phyloP scores from a whole-genome alignment of 2,329 filamentous ascomycete species.

The Knoxdaviesia capensis region DNA sequence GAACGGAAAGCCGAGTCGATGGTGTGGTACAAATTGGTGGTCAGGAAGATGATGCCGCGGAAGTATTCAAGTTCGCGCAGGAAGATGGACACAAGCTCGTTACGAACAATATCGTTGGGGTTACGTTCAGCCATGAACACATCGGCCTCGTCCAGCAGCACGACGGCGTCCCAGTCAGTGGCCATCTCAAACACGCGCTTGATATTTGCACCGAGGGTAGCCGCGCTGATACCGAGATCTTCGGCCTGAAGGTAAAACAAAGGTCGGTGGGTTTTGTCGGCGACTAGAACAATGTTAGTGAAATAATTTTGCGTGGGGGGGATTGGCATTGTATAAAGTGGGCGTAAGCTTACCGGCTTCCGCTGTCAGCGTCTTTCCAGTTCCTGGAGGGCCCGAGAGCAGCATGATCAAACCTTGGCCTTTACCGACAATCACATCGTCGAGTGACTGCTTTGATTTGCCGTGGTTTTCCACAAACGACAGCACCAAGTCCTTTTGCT shows the following conservation, averaged over 20 bases:
- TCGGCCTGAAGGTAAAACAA: slow-evolving; percentile 24
- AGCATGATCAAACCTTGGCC: slow-evolving; percentile 23
- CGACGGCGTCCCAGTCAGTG: slow-evolving; percentile 26
- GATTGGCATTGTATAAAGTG: background rate
- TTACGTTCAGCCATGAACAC: slow-evolving; percentile 28
- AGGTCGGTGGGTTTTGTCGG: slow-evolving; percentile 20
- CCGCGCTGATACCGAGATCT: slow-evolving; percentile 24
- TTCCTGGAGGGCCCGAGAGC: slow-evolving; percentile 52
- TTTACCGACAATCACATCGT: slow-evolving; percentile 22
- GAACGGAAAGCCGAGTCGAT: slow-evolving; percentile 24
- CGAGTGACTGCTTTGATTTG: slow-evolving; percentile 6
- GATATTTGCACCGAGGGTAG: slow-evolving; percentile 23
- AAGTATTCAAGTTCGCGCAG: slow-evolving; percentile 24
- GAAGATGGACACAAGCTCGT: slow-evolving; percentile 27
- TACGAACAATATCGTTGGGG: slow-evolving; percentile 22
- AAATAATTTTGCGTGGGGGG: background rate
- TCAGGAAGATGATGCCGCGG: slow-evolving; percentile 23
- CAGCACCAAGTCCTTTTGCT: slow-evolving; percentile 24
- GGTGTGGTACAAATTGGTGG: slow-evolving; percentile 20
- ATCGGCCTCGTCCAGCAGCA: slow-evolving; percentile 32
- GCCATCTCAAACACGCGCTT: slow-evolving; percentile 25
- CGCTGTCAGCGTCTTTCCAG: slow-evolving; percentile 74
- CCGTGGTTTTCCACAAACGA: slow-evolving; percentile 26
- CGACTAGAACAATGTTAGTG: slow-evolving; percentile 8
- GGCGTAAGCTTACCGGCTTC: slow-evolving; percentile 24